Evolutionary conservation across 352 stramenopile species (phyloP).

Genomic region (Phytophthora kernoviae): DNA sequence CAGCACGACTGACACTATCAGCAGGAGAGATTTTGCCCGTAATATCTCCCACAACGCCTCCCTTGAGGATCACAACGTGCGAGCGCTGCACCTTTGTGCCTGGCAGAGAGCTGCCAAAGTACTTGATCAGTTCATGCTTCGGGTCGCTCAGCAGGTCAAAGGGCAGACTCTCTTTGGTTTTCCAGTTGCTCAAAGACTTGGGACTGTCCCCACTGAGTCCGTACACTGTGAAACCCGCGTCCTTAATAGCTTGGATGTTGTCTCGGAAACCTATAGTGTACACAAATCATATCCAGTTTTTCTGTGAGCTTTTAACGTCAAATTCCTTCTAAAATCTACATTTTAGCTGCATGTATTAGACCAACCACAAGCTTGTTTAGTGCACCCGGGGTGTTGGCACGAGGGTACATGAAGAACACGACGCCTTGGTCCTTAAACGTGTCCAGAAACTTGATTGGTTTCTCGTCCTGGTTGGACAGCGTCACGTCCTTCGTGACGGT

Average conservation of each 20-base stretch:
- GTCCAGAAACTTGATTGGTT: slow-evolving; percentile 61
- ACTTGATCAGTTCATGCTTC: slow-evolving; percentile 82
- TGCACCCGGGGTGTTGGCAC: slow-evolving; percentile 87
- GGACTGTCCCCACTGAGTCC: slow-evolving; percentile 78
- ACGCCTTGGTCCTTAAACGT: slow-evolving; percentile 79
- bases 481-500: slow-evolving; percentile 63
- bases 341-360: neutral
- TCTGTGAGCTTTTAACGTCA: slow-evolving; percentile 5
- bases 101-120: slow-evolving; percentile 84
- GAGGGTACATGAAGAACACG: slow-evolving; percentile 91
- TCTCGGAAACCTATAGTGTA: slow-evolving; percentile 75
- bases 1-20: slow-evolving; percentile 74
- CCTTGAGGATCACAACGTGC: slow-evolving; percentile 83
- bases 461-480: slow-evolving; percentile 74
- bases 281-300: slow-evolving; percentile 5
- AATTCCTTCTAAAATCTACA: neutral
- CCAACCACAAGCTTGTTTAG: slow-evolving; percentile 85
- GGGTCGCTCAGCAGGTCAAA: slow-evolving; percentile 87
- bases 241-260: slow-evolving; percentile 81
- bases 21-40: slow-evolving; percentile 73
- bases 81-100: slow-evolving; percentile 84
- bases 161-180: slow-evolving; percentile 74
- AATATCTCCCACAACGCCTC: slow-evolving; percentile 82
- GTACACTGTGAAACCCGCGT: slow-evolving; percentile 82
- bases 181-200: slow-evolving; percentile 78